Percentiles rank a stretch among this genome's conserved stretches.
Conservation (phyloP, 345 rosid genomes). For the Lagerstroemia speciosa region DNA sequence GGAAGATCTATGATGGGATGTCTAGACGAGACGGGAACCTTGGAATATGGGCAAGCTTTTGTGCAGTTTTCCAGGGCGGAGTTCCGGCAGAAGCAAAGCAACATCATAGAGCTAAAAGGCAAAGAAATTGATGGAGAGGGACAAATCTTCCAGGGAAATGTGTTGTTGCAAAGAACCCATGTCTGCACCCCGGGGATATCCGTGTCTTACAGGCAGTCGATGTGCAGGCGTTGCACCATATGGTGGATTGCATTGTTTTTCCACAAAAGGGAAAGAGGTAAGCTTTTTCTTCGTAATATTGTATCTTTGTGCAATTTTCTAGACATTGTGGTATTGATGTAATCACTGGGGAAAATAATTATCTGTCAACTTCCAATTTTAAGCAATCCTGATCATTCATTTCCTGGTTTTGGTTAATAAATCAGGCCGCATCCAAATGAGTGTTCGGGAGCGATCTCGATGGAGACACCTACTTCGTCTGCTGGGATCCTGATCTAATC, state of each 20-base stretch:
- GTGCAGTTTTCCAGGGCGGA: constrained; percentile 37
- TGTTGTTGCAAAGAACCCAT: constrained; percentile 62
- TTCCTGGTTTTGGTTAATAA: neutral
- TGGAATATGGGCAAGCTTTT: constrained; percentile 69
- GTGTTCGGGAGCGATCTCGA: constrained; percentile 81
- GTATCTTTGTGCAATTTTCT: too few species aligned
- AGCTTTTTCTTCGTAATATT: too few species aligned
- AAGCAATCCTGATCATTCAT: neutral
- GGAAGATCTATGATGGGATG: constrained; percentile 93
- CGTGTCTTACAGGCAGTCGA: constrained; percentile 45
- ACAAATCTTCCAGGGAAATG: constrained; percentile 17
- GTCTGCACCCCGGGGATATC: constrained; percentile 66
- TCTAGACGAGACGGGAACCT: constrained; percentile 61
- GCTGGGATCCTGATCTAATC: constrained; percentile 58
- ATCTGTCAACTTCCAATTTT: neutral
- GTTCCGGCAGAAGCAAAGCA: neutral
- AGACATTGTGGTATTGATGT: too few species aligned
- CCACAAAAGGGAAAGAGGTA: constrained; percentile 66
- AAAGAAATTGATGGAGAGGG: neutral
- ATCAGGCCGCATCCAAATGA: constrained; percentile 71
- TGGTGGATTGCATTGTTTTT: constrained; percentile 69
- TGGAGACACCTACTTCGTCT: constrained; percentile 70
- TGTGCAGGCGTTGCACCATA: constrained; percentile 42
- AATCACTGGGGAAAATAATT: too few species aligned
- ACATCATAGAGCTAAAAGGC: neutral